phyloP scores from a whole-genome alignment of 352 stramenopile genomes.

The Phytophthora colocasiae region DNA sequence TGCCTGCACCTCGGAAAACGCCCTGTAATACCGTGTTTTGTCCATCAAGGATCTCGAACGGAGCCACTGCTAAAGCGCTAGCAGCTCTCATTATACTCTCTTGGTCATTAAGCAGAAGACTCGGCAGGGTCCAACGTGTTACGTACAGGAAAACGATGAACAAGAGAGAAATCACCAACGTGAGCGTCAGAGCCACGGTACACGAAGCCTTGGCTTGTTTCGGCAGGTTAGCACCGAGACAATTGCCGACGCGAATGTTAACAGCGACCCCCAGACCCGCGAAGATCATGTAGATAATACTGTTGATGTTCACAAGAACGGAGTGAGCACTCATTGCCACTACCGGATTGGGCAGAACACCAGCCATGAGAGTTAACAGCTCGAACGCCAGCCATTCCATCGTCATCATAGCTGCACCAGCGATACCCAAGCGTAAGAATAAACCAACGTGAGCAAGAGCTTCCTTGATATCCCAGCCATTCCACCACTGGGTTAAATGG shows the following conservation, averaged over 20 bases:
- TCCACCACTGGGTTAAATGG: constrained; percentile 47
- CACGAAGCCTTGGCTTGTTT: constrained; percentile 50
- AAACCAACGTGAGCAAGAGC: constrained; percentile 45
- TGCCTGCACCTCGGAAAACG: constrained; percentile 64
- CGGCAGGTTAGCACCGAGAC: constrained; percentile 68
- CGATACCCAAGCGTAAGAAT: constrained; percentile 65
- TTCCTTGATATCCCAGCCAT: constrained; percentile 50
- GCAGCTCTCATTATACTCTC: constrained; percentile 40
- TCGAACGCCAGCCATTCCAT: constrained; percentile 85
- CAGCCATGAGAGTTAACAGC: constrained; percentile 68
- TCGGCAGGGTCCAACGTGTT: constrained; percentile 33
- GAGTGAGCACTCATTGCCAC: constrained; percentile 73
- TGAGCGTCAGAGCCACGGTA: constrained; percentile 48
- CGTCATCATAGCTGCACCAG: constrained; percentile 64
- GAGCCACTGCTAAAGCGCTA: constrained; percentile 44
- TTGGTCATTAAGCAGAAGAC: constrained; percentile 30
- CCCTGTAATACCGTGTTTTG: constrained; percentile 62
- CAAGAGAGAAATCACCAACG: constrained; percentile 40
- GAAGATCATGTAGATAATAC: not conserved
- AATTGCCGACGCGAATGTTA: constrained; percentile 82
- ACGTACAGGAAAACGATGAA: constrained; percentile 50
- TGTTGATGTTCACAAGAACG: constrained; percentile 34
- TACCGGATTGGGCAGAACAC: constrained; percentile 60
- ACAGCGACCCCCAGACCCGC: constrained; percentile 61
- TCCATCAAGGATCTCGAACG: constrained; percentile 55